phyloP scores from a whole-genome alignment of 495 filamentous ascomycete species.

The Collariella sp. region DNA sequence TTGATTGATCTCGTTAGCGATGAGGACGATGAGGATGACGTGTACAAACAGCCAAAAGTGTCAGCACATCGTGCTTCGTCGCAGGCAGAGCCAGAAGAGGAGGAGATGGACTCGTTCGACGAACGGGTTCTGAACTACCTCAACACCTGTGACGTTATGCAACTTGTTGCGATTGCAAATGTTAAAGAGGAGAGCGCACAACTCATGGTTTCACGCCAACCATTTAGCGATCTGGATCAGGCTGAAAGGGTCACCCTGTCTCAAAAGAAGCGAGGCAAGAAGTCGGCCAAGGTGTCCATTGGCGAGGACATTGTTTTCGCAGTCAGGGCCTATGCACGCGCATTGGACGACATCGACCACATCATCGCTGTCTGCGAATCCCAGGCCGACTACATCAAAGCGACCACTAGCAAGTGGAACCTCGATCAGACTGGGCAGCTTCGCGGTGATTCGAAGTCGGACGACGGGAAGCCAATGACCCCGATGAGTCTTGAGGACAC shows the following conservation, averaged over 20 bases:
- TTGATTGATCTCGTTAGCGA: constrained; percentile 26
- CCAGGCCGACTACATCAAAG: constrained; percentile 57
- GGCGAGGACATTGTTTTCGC: constrained; percentile 35
- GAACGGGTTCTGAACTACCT: constrained; percentile 65
- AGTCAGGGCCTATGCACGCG: constrained; percentile 24
- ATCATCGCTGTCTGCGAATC: constrained; percentile 65
- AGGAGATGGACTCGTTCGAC: constrained; percentile 12
- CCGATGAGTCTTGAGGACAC: constrained; percentile 21
- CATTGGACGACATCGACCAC: constrained; percentile 60
- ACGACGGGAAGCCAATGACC: constrained; percentile 24
- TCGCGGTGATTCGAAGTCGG: constrained; percentile 14
- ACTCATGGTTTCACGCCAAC: constrained; percentile 56
- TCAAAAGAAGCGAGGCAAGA: constrained; percentile 31
- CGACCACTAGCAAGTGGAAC: constrained; percentile 68
- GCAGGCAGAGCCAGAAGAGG: neutral
- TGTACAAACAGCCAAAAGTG: constrained; percentile 11
- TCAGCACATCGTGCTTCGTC: constrained; percentile 10
- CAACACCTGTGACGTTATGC: constrained; percentile 64
- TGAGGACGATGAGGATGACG: constrained; percentile 19
- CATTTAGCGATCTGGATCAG: constrained; percentile 54
- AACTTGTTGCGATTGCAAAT: constrained; percentile 69
- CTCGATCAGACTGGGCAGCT: constrained; percentile 57
- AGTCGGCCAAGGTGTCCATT: constrained; percentile 26
- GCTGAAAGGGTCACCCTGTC: constrained; percentile 53
- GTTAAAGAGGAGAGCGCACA: constrained; percentile 58